phyloP scores from a whole-genome alignment of 192 early-diverging fungal genomes.

The Hyaloraphidium curvatum region DNA sequence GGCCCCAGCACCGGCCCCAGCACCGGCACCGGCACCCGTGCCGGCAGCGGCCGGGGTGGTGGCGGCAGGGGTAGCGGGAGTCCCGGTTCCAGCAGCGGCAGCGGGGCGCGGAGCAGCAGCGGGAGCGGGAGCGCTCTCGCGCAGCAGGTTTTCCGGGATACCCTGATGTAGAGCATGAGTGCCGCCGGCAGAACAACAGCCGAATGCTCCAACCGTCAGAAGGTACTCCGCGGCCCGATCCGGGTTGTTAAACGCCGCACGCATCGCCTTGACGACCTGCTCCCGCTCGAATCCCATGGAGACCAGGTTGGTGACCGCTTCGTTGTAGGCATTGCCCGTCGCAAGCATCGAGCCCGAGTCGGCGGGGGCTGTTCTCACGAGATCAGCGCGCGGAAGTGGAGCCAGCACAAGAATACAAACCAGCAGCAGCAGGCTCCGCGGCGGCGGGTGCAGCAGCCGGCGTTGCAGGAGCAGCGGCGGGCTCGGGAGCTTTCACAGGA shows the following conservation, averaged over 20 bases:
- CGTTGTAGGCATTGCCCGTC: constrained; percentile 59
- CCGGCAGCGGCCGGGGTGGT: constrained; percentile 19
- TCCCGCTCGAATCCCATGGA: constrained; percentile 89
- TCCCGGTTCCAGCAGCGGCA: constrained; percentile 4
- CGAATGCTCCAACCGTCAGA: constrained; percentile 42
- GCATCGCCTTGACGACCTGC: constrained; percentile 72
- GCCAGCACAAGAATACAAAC: background rate
- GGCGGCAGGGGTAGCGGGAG: constrained; percentile 12
- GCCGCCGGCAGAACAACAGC: background rate
- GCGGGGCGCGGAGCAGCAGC: constrained; percentile 10
- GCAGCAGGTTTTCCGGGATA: constrained; percentile 49
- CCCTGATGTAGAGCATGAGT: constrained; percentile 25
- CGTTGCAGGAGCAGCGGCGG: constrained; percentile 18
- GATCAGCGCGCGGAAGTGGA: background rate
- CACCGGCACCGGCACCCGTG: constrained; percentile 3
- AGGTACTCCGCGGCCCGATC: constrained; percentile 94
- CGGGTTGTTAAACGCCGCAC: constrained; percentile 93
- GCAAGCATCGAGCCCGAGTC: background rate
- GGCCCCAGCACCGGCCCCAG: background rate
- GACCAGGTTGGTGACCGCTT: constrained; percentile 69
- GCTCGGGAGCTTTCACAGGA: background rate
- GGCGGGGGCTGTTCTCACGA: background rate
- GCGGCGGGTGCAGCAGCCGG: constrained; percentile 12
- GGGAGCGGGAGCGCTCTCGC: constrained; percentile 23
- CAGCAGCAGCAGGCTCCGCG: background rate